Evolutionary conservation across 345 rosid genomes (phyloP), one percentile per base, ranked within the genome.

Genomic region (Reutealis trisperma): DNA sequence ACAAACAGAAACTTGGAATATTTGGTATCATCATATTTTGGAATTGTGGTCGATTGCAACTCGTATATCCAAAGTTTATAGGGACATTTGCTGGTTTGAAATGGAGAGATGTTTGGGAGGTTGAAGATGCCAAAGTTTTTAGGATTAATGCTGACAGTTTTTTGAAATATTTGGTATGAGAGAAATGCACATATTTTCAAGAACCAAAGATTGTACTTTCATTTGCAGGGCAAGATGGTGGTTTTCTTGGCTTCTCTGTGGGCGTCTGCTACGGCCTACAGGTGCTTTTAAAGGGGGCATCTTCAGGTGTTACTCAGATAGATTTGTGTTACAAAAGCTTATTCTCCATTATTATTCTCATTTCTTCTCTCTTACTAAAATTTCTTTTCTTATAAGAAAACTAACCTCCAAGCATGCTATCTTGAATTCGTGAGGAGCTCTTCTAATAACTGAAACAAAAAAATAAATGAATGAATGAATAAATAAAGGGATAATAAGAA

Each of bases 371-470:
- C 58, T 18, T 47, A 45, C 30, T 63, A 58, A 34, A 58, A n/a
- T 58, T 21, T 57, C 22, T 62, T 30, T 18, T 24, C 8, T 37
- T 49, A n/a, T 19, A 61, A 1, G 18, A 49, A 37, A 52, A 79
- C 93, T 77, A 78, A 96, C 99, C 99, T 92, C 97, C 70, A 96
- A 85, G 90, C 98, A 93, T 32, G 89, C 84, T 19, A 96, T 96
- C 90, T 96, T 96, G 91, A 96, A 96, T 82, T 96, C 98, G 81
- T 96, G 99, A 80, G 99, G 98, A 67, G 98, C 97, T 83, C 98
- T 91, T 83, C 99, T 90, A 42, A 96, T 93, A 63, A 96, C 99
- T 93, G 97, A 19, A 34, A 54, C 15, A 54, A 4, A 74, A 54
- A 73, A 64, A 54, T 78, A 47, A 77, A 47, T 62, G 18, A 13